Percentiles rank a stretch among this genome's conserved stretches.
Evolutionary conservation across 805 yeast species (phyloP).

Genomic region (Lachancea mirantina): DNA sequence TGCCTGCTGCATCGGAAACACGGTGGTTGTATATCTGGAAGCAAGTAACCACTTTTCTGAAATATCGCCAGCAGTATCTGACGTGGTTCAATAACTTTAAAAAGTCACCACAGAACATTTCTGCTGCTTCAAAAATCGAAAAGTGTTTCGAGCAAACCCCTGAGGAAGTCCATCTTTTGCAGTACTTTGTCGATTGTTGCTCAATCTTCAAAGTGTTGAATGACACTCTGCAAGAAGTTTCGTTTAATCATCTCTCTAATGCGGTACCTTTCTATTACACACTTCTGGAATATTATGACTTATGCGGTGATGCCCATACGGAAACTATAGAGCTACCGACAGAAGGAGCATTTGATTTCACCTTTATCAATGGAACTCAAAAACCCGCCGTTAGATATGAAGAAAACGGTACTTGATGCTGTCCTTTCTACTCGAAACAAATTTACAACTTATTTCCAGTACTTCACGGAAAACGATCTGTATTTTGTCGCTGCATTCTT

Average conservation of each 20-base stretch:
- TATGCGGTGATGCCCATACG: constrained; percentile 1
- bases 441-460: constrained; percentile 5
- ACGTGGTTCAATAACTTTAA: neutral
- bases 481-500: constrained; percentile 7
- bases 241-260: constrained; percentile 2
- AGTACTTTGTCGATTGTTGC: constrained; percentile 7
- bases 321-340: neutral
- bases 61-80: constrained; percentile 1
- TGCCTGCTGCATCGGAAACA: constrained; percentile 6
- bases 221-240: constrained; percentile 1
- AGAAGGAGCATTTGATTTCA: constrained; percentile 1
- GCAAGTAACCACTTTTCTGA: constrained; percentile 4
- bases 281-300: constrained; percentile 3
- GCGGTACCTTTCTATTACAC: constrained; percentile 4
- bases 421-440: constrained; percentile 1
- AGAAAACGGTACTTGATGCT: constrained; percentile 6
- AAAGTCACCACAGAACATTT: neutral
- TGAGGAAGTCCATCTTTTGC: constrained; percentile 1
- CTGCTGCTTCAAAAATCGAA: constrained; percentile 3
- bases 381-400: constrained; percentile 3
- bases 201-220: constrained; percentile 3
- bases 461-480: constrained; percentile 2
- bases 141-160: neutral
- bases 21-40: constrained; percentile 7
- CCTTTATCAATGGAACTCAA: constrained; percentile 6